Base-by-base conservation (phyloP, 768 basidiomycete genomes). In the Galerina sulciceps region DNA sequence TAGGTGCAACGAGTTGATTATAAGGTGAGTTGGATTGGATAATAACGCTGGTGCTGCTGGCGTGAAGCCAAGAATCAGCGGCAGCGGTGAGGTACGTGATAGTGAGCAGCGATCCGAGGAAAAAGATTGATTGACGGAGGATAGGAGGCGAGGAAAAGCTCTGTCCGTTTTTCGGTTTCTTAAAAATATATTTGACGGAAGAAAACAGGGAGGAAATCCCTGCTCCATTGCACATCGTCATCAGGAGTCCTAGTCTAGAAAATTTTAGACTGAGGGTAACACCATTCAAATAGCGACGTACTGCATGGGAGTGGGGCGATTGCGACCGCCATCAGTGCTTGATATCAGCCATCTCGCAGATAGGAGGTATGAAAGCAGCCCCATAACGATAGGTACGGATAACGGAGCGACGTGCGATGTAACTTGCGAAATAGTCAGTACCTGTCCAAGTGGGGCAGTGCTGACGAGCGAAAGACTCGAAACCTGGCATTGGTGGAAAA, bases 31-130 rank as follows among this genome's bases (percentile, higher is more conserved):
- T 51, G 6, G 56, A 50, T 3, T 26, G 26, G 2, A 57, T 51
- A 20, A 22, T n/a, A 13, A 51, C 10, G 22, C 40, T 51, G 9
- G 14, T 51, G 40, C 56, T 57, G 41, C 41, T 57, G 11, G 48
- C 48, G 43, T 57, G 56, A 6, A 57, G 49, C 56, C 56, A 57
- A 14, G 56, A 31, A 35, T 57, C 56, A 8, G 56, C 48, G 20
- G 35, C 56, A 9, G 56, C 48, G 3, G 49, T 20, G 17, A 57
- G 20, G 22, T 57, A 57, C 26, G 49, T 44, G 13, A 51, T 15
- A 10, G 41, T 18, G 8, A 57, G 48, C 4, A 57, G 47, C 10
- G 48, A 57, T 17, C 48, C 56, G 4, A 57, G 56, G 34, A 57
- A 10, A 17, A 57, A 13, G 26, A 51, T 50, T 5, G 56, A 49